Base-by-base conservation (phyloP, 2,329 filamentous ascomycete species). In the Parafenestella ontariensis region DNA sequence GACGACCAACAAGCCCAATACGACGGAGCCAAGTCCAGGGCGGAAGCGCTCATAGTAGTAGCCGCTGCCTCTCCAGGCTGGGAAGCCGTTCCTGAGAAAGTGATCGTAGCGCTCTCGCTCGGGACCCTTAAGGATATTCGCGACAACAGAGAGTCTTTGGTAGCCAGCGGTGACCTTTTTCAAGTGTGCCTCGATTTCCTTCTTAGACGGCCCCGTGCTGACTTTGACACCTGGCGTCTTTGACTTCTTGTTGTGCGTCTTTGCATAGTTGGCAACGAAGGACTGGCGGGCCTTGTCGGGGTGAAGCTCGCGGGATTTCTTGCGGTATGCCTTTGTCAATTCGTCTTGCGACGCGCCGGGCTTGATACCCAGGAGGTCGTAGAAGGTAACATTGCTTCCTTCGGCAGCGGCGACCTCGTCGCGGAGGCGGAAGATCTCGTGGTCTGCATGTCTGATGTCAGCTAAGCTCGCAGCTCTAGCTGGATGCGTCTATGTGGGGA, bases 41-140 rank as follows among this genome's bases (percentile, higher is more conserved):
- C 95, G 87, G 83, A 94, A 97, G 53, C 95, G 88, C 69, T 87
- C 88, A 81, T 99, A 99, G 84, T 98, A 99, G 84, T 99, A 99
- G 59, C 95, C 94, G 40, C 94, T 97, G 54, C 95, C 95, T 80
- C 94, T 93, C 95, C 95, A 99, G 51, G 86, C 87, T 28, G 95
- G 95, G 81, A 99, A 99, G 58, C 95, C 95, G 77, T 98, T 92
- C 75, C 82, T 80, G 56, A 98, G 79, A 81, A 98, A 99, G 77
- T 97, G 89, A 75, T 99, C 94, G 78, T 99, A 99, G 60, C 95
- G 89, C 65, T 91, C 90, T 60, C 95, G 86, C 49, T 85, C 85
- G 3, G 89, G 81, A 1, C 94, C 92, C 66, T 90, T 88, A 47
- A 99, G 87, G 70, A 99, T 90, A 71, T 92, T 90, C 65, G 89